phyloP scores from a whole-genome alignment of 2,329 filamentous ascomycete species.

The Talaromyces piceae region DNA sequence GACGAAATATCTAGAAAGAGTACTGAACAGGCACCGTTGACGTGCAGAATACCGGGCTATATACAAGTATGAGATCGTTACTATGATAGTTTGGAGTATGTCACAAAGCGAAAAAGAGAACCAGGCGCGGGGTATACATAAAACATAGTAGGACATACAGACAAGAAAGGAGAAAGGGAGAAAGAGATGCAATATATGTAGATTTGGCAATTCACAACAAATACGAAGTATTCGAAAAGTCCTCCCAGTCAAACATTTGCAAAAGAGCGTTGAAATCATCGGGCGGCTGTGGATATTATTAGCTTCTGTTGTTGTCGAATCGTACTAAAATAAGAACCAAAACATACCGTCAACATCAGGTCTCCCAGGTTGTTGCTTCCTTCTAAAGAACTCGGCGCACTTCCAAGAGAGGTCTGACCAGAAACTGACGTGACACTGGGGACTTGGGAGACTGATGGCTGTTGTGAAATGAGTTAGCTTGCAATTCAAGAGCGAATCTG shows the following conservation, averaged over 20 bases:
- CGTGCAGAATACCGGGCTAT: background rate
- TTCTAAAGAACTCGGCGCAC: slow-evolving; percentile 4
- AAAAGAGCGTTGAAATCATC: slow-evolving; percentile 13
- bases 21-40: background rate
- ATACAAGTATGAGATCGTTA: background rate
- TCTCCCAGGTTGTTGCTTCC: slow-evolving; percentile 8
- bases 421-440: slow-evolving; percentile 1
- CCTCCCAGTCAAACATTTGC: slow-evolving; percentile 13
- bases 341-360: slow-evolving; percentile 9
- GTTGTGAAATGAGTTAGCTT: background rate
- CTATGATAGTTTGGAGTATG: no score
- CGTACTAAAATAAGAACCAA: background rate
- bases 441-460: slow-evolving; percentile 4
- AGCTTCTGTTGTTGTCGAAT: background rate
- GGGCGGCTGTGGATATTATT: slow-evolving; percentile 6
- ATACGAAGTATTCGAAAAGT: slow-evolving; percentile 7
- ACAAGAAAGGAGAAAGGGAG: background rate
- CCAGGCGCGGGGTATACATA: background rate
- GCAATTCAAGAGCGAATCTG: background rate
- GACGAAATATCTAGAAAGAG: no score
- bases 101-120: background rate
- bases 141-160: no score
- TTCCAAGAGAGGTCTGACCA: slow-evolving; percentile 5
- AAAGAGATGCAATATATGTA: background rate
- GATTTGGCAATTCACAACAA: background rate